phyloP scores from a whole-genome alignment of 106 monocot genomes.

The Dendrobium catenatum region DNA sequence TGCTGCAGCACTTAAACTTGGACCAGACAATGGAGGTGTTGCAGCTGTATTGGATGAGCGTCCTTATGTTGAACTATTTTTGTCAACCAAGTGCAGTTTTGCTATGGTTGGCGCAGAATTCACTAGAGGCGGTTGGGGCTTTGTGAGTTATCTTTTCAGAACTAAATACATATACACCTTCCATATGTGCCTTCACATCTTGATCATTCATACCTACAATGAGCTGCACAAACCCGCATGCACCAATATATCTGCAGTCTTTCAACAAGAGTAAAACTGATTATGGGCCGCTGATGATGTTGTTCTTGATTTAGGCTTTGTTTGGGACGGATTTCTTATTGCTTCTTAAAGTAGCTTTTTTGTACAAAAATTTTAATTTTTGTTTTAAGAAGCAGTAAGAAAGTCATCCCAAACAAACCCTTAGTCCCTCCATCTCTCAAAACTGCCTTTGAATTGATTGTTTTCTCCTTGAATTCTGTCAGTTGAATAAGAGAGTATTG shows the following conservation, averaged over 20 bases:
- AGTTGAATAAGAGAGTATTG: background rate
- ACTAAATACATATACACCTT: background rate
- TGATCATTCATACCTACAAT: background rate
- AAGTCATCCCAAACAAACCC: no score
- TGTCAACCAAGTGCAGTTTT: constrained; percentile 55
- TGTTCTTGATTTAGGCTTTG: background rate
- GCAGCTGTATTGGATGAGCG: constrained; percentile 72
- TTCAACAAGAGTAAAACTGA: background rate
- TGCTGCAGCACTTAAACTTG: constrained; percentile 54
- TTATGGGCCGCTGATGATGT: background rate
- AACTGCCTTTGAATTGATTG: background rate
- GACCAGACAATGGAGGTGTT: constrained; percentile 71
- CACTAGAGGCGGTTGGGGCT: constrained; percentile 86
- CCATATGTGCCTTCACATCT: background rate
- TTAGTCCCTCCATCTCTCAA: background rate
- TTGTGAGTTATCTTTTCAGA: constrained; percentile 45
- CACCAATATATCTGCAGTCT: background rate
- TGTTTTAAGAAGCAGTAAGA: no score
- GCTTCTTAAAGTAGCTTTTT: no score
- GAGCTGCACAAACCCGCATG: background rate
- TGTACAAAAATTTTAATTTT: no score
- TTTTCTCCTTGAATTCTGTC: background rate
- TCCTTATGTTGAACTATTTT: constrained; percentile 58
- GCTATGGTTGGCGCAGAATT: constrained; percentile 59
- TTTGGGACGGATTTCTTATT: no score